Evolutionary conservation across 164 flowering plant genomes (phyloP).

Genomic region (Nymphaea colorata): DNA sequence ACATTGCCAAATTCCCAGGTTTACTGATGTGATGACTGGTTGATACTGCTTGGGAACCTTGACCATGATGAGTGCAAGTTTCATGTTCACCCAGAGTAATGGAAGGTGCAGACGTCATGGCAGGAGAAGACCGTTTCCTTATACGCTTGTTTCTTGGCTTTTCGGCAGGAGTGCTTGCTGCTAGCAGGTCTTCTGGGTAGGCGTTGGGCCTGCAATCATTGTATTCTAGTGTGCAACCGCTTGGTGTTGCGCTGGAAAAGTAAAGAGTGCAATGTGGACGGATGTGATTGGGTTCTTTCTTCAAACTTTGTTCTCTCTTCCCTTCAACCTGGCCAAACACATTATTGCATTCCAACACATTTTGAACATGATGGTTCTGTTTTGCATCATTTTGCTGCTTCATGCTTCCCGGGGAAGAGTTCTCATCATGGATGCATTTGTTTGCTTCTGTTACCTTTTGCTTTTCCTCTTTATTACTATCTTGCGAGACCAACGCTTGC

Average conservation of each 20-base stretch:
- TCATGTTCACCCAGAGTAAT: slow-evolving; percentile 4
- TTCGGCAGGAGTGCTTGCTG: slow-evolving; percentile 17
- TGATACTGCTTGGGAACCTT: slow-evolving; percentile 4
- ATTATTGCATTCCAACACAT: too few relatives aligned
- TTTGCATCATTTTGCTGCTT: too few relatives aligned
- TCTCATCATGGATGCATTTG: too few relatives aligned
- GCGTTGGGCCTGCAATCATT: slow-evolving; percentile 11
- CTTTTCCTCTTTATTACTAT: too few relatives aligned
- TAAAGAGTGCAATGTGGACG: slow-evolving; percentile 9
- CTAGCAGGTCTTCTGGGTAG: slow-evolving; percentile 24
- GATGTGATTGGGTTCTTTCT: slow-evolving; percentile 9
- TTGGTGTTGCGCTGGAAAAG: slow-evolving; percentile 4
- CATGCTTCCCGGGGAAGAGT: too few relatives aligned
- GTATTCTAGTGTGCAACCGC: slow-evolving; percentile 4
- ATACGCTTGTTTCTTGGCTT: slow-evolving; percentile 30
- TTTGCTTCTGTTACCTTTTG: too few relatives aligned
- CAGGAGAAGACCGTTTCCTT: slow-evolving; percentile 11
- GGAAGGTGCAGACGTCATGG: slow-evolving; percentile 7
- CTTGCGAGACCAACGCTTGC: too few relatives aligned
- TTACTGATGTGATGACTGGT: slow-evolving; percentile 11
- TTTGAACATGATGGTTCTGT: too few relatives aligned
- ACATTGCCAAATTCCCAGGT: background rate
- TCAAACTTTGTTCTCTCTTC: slow-evolving; percentile 7
- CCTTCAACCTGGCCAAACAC: too few relatives aligned
- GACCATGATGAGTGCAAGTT: background rate